Conservation (phyloP, 164 flowering plant genomes). For the Magnolia kwangsiensis region DNA sequence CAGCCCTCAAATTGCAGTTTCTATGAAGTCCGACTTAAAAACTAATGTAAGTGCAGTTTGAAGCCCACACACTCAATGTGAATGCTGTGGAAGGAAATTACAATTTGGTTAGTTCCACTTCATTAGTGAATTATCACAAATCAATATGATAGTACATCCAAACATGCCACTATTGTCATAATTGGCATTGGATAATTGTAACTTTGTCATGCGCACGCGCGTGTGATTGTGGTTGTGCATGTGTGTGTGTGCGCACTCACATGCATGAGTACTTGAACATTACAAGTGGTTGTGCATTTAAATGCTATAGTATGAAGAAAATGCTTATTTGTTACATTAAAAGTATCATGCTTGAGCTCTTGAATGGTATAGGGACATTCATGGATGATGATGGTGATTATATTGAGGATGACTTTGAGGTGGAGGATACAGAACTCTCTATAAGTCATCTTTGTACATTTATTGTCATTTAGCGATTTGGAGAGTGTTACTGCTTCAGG, state of each 20-base stretch:
- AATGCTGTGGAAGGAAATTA: too few species aligned
- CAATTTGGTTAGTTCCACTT: too few species aligned
- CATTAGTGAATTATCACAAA: too few species aligned
- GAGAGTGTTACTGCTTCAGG: not conserved
- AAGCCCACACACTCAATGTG: too few species aligned
- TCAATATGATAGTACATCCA: too few species aligned
- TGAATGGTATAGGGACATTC: conserved; percentile 24
- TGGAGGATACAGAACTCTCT: conserved; percentile 42
- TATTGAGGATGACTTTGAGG: conserved; percentile 43
- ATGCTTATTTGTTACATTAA: not conserved
- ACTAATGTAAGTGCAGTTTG: too few species aligned
- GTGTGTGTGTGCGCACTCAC: not conserved
- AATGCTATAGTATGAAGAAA: not conserved
- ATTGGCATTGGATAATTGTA: too few species aligned
- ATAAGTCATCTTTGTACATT: conserved; percentile 33
- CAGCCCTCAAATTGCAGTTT: too few species aligned
- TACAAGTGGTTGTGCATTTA: not conserved
- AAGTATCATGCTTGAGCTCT: conserved; percentile 11
- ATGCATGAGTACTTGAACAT: not conserved
- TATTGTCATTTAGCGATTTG: not conserved
- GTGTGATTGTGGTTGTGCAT: too few species aligned
- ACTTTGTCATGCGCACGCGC: too few species aligned
- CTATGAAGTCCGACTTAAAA: too few species aligned
- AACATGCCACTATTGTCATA: too few species aligned
- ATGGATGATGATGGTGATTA: conserved; percentile 31